Percentiles rank a stretch among this genome's conserved stretches.
These are phyloP conservation scores for Waltiozyma sp. DNA, from an alignment of 1,139 yeast species.

Conservation along the genomic window DNA sequence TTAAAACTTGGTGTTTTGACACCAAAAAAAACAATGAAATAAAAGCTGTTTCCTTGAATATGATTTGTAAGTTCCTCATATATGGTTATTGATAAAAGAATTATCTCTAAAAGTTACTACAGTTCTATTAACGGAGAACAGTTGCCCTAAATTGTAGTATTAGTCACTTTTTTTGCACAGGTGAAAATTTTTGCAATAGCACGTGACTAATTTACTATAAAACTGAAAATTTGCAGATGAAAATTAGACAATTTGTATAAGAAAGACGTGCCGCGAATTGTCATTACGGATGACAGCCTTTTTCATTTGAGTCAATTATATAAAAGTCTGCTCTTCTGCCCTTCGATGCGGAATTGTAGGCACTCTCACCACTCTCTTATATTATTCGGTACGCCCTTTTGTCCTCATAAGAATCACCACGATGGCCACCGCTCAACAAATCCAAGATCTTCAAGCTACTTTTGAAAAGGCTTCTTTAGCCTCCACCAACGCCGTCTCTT, in stretches of 20 bases:
- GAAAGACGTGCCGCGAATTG: not conserved
- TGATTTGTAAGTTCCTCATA: no score
- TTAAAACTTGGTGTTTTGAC: not conserved
- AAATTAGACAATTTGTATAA: not conserved
- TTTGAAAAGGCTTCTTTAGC: conserved; percentile 46
- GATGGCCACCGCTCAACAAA: conserved; percentile 66
- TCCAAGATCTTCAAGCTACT: conserved; percentile 38
- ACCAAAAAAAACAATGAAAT: not conserved
- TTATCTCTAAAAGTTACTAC: not conserved
- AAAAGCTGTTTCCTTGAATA: not conserved
- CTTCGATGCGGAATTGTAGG: no score
- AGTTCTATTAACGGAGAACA: not conserved
- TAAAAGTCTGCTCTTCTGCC: not conserved
- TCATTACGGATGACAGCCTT: no score
- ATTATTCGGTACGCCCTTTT: not conserved
- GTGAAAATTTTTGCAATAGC: not conserved
- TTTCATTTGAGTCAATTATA: no score
- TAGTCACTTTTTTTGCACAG: not conserved
- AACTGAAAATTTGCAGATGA: not conserved
- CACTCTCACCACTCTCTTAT: no score
- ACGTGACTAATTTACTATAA: not conserved
- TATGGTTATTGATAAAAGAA: not conserved
- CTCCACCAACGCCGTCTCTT: conserved; percentile 62
- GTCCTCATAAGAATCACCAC: not conserved
- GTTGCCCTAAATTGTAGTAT: not conserved